Percentiles rank a stretch among this genome's conserved stretches.
phyloP scores from a whole-genome alignment of 768 basidiomycete species.

The Suillus fuscotomentosus region DNA sequence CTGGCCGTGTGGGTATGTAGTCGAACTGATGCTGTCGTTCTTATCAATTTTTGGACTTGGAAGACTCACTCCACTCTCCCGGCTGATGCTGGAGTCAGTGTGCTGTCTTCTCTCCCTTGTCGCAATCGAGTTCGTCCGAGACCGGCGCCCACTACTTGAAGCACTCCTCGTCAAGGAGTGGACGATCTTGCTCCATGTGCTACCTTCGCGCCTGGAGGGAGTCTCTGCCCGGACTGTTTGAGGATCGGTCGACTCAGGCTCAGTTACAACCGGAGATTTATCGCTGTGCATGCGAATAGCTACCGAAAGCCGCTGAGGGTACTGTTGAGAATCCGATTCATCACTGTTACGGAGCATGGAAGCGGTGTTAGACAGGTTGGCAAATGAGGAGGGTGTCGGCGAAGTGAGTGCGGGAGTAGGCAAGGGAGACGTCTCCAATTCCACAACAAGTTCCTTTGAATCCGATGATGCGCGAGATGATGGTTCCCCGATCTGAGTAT shows the following conservation, averaged over 20 bases:
- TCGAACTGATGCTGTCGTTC: conserved; percentile 34
- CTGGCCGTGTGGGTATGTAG: conserved; percentile 44
- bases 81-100: conserved; percentile 69
- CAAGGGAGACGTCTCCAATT: conserved; percentile 61
- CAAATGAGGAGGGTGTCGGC: conserved; percentile 49
- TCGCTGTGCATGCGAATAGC: conserved; percentile 61
- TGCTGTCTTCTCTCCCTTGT: conserved; percentile 65
- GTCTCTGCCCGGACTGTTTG: conserved; percentile 39
- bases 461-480: conserved; percentile 57
- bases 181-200: conserved; percentile 74
- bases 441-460: conserved; percentile 62
- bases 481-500: conserved; percentile 47
- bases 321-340: conserved; percentile 54
- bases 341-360: conserved; percentile 41
- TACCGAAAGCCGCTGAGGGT: conserved; percentile 60
- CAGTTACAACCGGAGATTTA: conserved; percentile 51
- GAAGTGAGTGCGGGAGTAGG: conserved; percentile 41
- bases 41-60: conserved; percentile 62
- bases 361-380: conserved; percentile 42
- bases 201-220: conserved; percentile 59
- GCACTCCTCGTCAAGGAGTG: conserved; percentile 62
- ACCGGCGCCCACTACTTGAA: conserved; percentile 70
- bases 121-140: conserved; percentile 74
- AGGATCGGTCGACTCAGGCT: conserved; percentile 50
- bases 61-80: conserved; percentile 74